A percentile compares a stretch with the other conserved stretches of the same genome.
phyloP scores from a whole-genome alignment of 345 rosid species.

The Laguncularia racemosa region DNA sequence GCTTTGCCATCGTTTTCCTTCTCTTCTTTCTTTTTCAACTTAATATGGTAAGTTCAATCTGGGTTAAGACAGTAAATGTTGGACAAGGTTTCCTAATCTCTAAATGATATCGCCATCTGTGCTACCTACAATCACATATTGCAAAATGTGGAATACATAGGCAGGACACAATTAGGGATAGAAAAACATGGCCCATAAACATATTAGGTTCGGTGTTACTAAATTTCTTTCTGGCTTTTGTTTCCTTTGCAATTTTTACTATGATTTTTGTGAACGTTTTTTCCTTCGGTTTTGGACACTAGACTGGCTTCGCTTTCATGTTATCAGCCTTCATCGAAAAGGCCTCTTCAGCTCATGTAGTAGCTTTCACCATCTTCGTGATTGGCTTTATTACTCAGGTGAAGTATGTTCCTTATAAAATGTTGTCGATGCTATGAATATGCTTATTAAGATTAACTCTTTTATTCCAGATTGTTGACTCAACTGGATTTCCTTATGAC shows the following conservation, averaged over 20 bases:
- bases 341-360: constrained; percentile 68
- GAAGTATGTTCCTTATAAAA: constrained; percentile 7
- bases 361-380: constrained; percentile 70
- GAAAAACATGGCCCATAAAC: no score
- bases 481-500: constrained; percentile 56
- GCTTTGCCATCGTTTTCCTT: constrained; percentile 56
- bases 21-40: constrained; percentile 77
- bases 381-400: constrained; percentile 78
- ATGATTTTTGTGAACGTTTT: no score
- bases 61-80: no score
- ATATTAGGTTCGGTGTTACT: no score
- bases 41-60: constrained; percentile 48
- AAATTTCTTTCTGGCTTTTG: no score
- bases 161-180: no score
- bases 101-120: no score
- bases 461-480: constrained; percentile 45
- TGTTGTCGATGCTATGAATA: not conserved
- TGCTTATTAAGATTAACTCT: not conserved
- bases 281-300: not conserved
- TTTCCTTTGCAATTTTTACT: no score
- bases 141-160: no score
- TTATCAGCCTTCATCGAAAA: constrained; percentile 76
- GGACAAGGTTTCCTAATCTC: no score
- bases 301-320: constrained; percentile 85
- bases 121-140: no score